phyloP scores from a whole-genome alignment of 2,329 filamentous ascomycete genomes.

The Ophiognomonia clavigignenti-juglandacearum region DNA sequence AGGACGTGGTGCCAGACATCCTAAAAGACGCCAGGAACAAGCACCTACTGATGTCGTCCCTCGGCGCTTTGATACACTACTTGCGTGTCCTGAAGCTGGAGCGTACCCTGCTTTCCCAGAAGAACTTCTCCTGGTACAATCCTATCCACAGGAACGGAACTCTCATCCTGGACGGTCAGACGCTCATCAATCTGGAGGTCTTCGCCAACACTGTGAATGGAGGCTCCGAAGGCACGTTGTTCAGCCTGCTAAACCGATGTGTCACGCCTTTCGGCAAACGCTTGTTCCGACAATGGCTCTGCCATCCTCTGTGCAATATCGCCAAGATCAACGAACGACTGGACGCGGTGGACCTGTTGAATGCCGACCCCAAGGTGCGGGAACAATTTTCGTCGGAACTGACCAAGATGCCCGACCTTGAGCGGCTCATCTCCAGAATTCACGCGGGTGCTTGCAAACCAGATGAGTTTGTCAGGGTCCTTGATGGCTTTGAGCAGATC shows the following conservation, averaged over 20 bases:
- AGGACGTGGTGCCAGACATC: conserved; percentile 68
- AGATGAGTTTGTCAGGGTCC: conserved; percentile 86
- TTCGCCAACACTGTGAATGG: conserved; percentile 93
- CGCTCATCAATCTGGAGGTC: conserved; percentile 94
- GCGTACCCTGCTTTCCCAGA: conserved; percentile 77
- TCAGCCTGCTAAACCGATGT: conserved; percentile 85
- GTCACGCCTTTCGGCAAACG: conserved; percentile 97
- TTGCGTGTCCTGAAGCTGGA: conserved; percentile 84
- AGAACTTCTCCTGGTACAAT: conserved; percentile 87
- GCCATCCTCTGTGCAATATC: conserved; percentile 85
- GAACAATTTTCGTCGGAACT: conserved; percentile 87
- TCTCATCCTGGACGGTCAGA: conserved; percentile 90
- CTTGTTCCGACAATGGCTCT: conserved; percentile 94
- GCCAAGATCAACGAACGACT: conserved; percentile 86
- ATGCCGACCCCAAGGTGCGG: conserved; percentile 72
- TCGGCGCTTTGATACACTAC: conserved; percentile 86
- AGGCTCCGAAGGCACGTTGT: conserved; percentile 78
- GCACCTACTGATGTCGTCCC: conserved; percentile 81
- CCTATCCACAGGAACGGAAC: conserved; percentile 89
- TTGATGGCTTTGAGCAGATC: conserved; percentile 97
- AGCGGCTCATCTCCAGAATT: conserved; percentile 88
- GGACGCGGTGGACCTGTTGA: conserved; percentile 90
- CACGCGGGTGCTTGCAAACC: conserved; percentile 87
- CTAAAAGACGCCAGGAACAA: conserved; percentile 71
- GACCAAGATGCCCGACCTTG: conserved; percentile 87